phyloP scores from a whole-genome alignment of 768 basidiomycete species.

The Mycena venus region DNA sequence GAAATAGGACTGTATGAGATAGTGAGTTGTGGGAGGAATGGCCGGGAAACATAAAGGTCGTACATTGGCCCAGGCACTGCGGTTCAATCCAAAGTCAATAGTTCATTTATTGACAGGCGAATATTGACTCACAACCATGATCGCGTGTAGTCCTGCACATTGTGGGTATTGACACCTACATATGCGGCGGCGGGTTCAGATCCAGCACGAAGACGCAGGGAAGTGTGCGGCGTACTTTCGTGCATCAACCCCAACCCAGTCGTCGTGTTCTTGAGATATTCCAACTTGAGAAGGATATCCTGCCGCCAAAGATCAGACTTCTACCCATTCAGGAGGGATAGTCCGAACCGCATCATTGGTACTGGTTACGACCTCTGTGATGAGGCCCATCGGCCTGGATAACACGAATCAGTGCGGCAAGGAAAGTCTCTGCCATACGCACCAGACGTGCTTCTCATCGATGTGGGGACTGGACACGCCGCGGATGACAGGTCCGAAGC shows the following conservation, averaged over 20 bases:
- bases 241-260: conserved; percentile 32
- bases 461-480: conserved; percentile 32
- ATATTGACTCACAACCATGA: conserved; percentile 27
- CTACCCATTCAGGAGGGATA: background rate
- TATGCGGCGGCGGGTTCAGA: too few species aligned
- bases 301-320: background rate
- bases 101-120: background rate
- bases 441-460: conserved; percentile 34
- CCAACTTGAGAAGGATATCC: conserved; percentile 31
- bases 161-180: conserved; percentile 23
- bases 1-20: conserved; percentile 24
- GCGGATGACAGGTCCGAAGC: conserved; percentile 27
- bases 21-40: background rate
- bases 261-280: conserved; percentile 32
- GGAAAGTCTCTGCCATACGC: background rate
- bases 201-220: too few species aligned
- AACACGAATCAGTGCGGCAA: background rate
- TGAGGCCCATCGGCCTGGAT: conserved; percentile 35
- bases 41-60: background rate
- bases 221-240: conserved; percentile 7
- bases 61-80: conserved; percentile 33
- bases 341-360: conserved; percentile 18
- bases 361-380: conserved; percentile 29
- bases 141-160: conserved; percentile 24
- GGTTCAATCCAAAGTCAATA: background rate